Evolutionary conservation across 495 filamentous ascomycete species (phyloP).

Genomic region (Chaetomium fimeti): DNA sequence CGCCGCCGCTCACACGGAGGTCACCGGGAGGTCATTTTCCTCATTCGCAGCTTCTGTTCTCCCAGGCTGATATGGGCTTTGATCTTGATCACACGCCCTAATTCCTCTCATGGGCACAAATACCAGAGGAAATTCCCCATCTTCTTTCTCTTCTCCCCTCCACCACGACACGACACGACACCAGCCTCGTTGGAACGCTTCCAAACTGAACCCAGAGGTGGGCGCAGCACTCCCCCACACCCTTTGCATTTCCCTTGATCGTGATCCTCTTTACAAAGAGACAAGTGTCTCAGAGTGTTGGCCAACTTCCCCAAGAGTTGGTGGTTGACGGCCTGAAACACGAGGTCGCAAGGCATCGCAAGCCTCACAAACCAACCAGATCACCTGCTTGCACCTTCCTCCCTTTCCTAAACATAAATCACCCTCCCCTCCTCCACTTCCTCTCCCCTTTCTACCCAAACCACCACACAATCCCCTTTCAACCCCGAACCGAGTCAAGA

Average conservation of each 20-base stretch:
- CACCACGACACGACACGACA: background rate
- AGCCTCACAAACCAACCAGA: background rate
- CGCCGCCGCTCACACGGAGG: background rate
- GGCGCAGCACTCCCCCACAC: background rate
- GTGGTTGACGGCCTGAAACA: constrained; percentile 8
- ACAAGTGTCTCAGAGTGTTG: background rate
- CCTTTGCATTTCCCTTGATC: background rate
- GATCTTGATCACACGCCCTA: background rate
- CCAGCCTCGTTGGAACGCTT: background rate
- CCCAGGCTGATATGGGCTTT: background rate
- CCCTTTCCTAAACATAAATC: constrained; percentile 2
- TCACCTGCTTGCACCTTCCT: constrained; percentile 16
- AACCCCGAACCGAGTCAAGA: background rate
- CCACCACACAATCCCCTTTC: constrained; percentile 11
- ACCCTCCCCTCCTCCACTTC: background rate
- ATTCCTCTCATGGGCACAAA: background rate
- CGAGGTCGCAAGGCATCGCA: constrained; percentile 12
- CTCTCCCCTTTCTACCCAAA: background rate
- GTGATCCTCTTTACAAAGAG: background rate
- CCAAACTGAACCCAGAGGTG: constrained; percentile 10
- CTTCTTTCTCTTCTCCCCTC: background rate
- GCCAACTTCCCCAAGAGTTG: background rate
- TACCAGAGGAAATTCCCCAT: background rate
- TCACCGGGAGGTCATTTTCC: background rate
- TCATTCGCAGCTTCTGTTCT: background rate